Evolutionary conservation across 2,329 filamentous ascomycete genomes (phyloP).

Genomic region (Verticillium nubilum): DNA sequence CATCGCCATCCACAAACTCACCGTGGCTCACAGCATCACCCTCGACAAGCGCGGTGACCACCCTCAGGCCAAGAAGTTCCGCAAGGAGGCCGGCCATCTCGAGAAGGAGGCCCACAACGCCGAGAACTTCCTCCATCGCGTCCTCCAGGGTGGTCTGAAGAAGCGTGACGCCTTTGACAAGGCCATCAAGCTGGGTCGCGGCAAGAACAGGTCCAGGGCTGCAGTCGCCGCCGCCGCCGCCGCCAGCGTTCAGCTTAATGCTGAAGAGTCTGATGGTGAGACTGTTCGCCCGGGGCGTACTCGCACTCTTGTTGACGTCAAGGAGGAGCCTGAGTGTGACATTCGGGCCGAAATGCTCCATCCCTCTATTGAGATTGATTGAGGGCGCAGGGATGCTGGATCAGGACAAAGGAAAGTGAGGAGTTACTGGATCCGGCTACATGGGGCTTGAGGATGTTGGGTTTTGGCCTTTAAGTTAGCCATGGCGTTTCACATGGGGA

Average conservation of each 20-base stretch:
- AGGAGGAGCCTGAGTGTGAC: neutral
- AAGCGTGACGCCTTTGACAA: neutral
- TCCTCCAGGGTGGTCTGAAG: neutral
- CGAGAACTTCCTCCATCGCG: neutral
- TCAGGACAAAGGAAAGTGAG: too few species aligned
- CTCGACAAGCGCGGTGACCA: neutral
- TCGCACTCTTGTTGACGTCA: neutral
- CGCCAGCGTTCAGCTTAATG: neutral
- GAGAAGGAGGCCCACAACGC: neutral
- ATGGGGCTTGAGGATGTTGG: too few species aligned
- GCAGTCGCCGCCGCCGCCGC: neutral
- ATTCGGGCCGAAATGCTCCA: neutral
- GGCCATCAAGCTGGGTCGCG: neutral
- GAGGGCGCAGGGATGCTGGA: too few species aligned
- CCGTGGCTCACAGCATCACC: neutral
- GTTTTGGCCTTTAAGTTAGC: too few species aligned
- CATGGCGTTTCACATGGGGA: too few species aligned
- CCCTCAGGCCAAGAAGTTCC: neutral
- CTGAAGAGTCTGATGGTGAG: neutral
- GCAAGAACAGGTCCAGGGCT: neutral
- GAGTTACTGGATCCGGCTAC: too few species aligned
- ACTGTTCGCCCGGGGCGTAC: neutral
- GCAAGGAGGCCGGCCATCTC: neutral
- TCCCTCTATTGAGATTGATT: neutral
- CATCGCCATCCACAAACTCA: neutral